phyloP scores from a whole-genome alignment of 306 rosid species.

The Casuarina glauca region DNA sequence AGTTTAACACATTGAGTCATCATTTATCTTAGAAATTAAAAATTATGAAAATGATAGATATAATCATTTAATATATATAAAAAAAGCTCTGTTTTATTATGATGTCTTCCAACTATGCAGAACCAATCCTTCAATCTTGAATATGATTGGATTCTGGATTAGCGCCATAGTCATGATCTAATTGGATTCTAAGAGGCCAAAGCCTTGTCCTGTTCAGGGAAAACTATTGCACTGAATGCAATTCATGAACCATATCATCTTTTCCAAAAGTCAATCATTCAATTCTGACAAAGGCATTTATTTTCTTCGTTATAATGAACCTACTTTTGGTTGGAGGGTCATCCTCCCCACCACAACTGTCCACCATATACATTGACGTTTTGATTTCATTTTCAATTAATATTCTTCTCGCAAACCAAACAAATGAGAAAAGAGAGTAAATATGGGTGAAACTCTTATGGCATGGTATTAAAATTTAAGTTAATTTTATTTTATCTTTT shows the following conservation, averaged over 20 bases:
- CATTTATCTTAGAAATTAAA: too few species aligned
- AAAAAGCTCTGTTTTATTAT: background rate
- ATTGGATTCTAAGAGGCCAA: background rate
- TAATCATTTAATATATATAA: too few species aligned
- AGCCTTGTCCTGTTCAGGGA: background rate
- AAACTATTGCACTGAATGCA: slow-evolving; percentile 11
- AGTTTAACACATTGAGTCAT: too few species aligned
- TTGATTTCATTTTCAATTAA: background rate
- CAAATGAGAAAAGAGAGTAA: background rate
- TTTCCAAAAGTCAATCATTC: background rate
- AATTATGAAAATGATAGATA: too few species aligned
- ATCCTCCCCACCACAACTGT: slow-evolving; percentile 35
- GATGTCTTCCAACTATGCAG: background rate
- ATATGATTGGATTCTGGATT: background rate
- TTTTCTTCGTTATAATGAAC: slow-evolving; percentile 16
- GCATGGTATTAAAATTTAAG: too few species aligned
- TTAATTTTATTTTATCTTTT: too few species aligned
- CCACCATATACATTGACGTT: slow-evolving; percentile 30
- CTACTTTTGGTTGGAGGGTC: slow-evolving; percentile 44
- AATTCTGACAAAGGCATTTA: slow-evolving; percentile 13
- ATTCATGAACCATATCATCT: background rate
- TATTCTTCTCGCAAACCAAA: background rate
- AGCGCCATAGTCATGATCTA: too few species aligned
- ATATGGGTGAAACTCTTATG: too few species aligned
- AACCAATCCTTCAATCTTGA: background rate